Evolutionary conservation across 2,329 filamentous ascomycete species (phyloP).

Genomic region (Epichloe baconii): DNA sequence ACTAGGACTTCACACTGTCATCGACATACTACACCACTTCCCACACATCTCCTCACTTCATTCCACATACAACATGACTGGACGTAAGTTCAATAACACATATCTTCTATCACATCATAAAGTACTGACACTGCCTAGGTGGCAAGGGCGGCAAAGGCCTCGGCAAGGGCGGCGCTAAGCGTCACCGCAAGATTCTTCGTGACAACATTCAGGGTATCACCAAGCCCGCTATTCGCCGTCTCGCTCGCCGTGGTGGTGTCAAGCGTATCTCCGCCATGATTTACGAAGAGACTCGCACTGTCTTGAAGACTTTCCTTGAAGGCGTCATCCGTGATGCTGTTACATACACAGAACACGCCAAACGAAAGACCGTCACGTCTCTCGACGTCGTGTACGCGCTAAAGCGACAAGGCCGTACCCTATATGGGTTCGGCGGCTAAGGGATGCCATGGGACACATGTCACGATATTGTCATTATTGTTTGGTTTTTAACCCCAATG

Average conservation of each 20-base stretch:
- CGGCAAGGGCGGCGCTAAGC: conserved; percentile 97
- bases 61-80: conserved; percentile 46
- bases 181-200: conserved; percentile 96
- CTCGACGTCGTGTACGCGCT: conserved; percentile 55
- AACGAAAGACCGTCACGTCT: conserved; percentile 67
- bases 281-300: conserved; percentile 66
- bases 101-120: too few relatives aligned
- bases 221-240: conserved; percentile 96
- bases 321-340: conserved; percentile 64
- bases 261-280: conserved; percentile 98
- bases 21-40: conserved; percentile 2
- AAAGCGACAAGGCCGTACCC: conserved; percentile 59
- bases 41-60: conserved; percentile 7
- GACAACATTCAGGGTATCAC: conserved; percentile 99
- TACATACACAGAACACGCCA: conserved; percentile 69
- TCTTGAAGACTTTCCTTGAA: conserved; percentile 67
- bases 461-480: conserved; percentile 20
- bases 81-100: conserved; percentile 43
- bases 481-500: not conserved
- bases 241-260: conserved; percentile 97
- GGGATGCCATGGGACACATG: conserved; percentile 13
- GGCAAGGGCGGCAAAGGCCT: conserved; percentile 96
- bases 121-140: conserved; percentile 46
- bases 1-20: conserved; percentile 5
- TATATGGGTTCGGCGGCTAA: conserved; percentile 84